Conservation (phyloP, 1,284 basidiomycete species). For the Trametes versicolor region DNA sequence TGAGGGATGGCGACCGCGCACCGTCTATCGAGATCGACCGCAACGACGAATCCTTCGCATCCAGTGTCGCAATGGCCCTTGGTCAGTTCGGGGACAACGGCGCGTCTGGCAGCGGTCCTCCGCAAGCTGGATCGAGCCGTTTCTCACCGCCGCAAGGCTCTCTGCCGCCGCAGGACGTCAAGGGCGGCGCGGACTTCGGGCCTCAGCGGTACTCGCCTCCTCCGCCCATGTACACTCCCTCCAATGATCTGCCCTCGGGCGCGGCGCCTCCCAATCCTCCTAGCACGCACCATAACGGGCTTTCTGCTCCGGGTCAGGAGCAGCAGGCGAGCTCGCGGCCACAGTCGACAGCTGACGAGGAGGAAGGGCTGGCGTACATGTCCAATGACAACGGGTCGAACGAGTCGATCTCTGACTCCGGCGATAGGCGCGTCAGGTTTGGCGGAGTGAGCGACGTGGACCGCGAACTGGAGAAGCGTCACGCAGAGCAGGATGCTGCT, state of each 20-base stretch:
- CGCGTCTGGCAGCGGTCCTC: slow-evolving; percentile 8
- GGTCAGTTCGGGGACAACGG: slow-evolving; percentile 26
- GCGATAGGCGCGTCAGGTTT: slow-evolving; percentile 40
- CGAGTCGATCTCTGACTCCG: slow-evolving; percentile 27
- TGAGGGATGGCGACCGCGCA: slow-evolving; percentile 44
- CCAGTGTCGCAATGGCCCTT: slow-evolving; percentile 61
- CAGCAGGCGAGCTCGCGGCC: slow-evolving; percentile 11
- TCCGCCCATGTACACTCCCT: slow-evolving; percentile 38
- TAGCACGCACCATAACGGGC: slow-evolving; percentile 4
- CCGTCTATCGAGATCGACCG: slow-evolving; percentile 43
- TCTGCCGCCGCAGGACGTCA: slow-evolving; percentile 31
- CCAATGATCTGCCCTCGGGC: slow-evolving; percentile 41
- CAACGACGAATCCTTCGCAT: slow-evolving; percentile 56
- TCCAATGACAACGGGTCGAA: slow-evolving; percentile 36
- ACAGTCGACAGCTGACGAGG: slow-evolving; percentile 26
- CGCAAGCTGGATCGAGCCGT: slow-evolving; percentile 19
- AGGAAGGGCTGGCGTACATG: slow-evolving; percentile 55
- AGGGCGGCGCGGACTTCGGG: slow-evolving; percentile 21
- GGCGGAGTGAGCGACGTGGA: slow-evolving; percentile 36
- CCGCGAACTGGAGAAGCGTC: slow-evolving; percentile 31
- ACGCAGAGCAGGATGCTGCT: slow-evolving; percentile 24
- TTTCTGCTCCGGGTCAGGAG: neutral
- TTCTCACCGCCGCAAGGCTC: slow-evolving; percentile 26
- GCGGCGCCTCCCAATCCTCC: slow-evolving; percentile 45
- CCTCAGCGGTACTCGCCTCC: slow-evolving; percentile 37